Conservation (phyloP, 2,329 filamentous ascomycete species). For the Neofusicoccum ribis region DNA sequence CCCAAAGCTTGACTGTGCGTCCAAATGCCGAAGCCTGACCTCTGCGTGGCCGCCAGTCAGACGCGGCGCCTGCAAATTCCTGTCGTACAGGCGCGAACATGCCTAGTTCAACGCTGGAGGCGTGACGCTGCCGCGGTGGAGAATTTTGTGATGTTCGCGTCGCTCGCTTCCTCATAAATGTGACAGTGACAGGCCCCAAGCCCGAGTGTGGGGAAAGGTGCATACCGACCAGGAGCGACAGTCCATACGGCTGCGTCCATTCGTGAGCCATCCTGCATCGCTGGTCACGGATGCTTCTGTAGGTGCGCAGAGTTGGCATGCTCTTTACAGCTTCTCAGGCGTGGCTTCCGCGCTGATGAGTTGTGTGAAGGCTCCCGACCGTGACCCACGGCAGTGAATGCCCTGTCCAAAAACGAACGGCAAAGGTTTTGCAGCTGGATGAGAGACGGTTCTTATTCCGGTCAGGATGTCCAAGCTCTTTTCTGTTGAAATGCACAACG, state of each 20-base stretch:
- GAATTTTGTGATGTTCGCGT: background rate
- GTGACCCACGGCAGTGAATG: background rate
- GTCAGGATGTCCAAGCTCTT: background rate
- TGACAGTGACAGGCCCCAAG: background rate
- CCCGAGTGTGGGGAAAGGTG: background rate
- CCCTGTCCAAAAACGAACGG: background rate
- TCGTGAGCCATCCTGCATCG: too few relatives aligned
- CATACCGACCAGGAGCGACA: background rate
- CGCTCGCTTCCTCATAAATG: background rate
- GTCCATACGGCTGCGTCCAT: background rate
- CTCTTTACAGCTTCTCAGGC: background rate
- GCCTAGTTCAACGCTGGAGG: background rate
- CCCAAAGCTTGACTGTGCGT: background rate
- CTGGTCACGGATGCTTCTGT: background rate
- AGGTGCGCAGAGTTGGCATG: background rate
- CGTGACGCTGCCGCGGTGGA: background rate
- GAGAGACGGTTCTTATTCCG: background rate
- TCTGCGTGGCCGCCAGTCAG: background rate
- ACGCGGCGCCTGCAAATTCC: background rate
- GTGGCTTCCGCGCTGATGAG: background rate
- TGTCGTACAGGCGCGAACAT: background rate
- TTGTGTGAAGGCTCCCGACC: background rate
- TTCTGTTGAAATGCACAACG: background rate
- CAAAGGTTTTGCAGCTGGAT: background rate
- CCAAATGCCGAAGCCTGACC: background rate